phyloP scores from a whole-genome alignment of 495 filamentous ascomycete genomes.

The Penicillium canescens region DNA sequence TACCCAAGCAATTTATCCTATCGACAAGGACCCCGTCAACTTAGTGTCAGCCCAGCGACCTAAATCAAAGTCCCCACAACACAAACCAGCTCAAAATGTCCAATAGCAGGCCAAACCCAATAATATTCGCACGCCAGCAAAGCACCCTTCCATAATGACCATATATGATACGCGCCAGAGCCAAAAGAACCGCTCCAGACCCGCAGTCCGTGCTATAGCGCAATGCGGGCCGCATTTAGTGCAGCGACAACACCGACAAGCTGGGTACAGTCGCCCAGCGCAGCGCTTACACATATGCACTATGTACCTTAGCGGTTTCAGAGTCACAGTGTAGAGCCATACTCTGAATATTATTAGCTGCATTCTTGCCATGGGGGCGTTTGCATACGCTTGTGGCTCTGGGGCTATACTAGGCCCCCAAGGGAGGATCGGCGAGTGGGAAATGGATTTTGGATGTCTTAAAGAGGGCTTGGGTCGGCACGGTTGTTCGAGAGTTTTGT shows the following conservation, averaged over 20 bases:
- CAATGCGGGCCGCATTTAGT: slow-evolving; percentile 14
- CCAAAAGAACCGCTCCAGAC: slow-evolving; percentile 4
- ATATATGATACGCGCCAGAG: background rate
- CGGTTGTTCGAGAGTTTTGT: background rate
- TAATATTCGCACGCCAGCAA: too few species aligned
- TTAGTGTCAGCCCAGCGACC: too few species aligned
- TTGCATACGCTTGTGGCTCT: slow-evolving; percentile 3
- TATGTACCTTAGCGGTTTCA: slow-evolving; percentile 12
- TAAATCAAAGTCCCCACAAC: too few species aligned
- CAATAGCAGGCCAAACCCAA: too few species aligned
- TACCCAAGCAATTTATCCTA: too few species aligned
- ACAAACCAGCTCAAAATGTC: too few species aligned
- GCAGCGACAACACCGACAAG: background rate
- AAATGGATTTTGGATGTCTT: background rate
- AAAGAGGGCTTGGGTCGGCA: slow-evolving; percentile 1
- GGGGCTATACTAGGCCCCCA: background rate
- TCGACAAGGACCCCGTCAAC: too few species aligned
- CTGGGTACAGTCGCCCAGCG: background rate
- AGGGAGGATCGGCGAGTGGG: background rate
- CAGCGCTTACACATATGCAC: slow-evolving; percentile 19
- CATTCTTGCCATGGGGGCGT: background rate
- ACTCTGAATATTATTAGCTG: slow-evolving; percentile 1
- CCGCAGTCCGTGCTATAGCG: slow-evolving; percentile 2
- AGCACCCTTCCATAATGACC: too few species aligned
- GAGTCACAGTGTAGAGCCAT: background rate